Evolutionary conservation across 1,284 basidiomycete genomes (phyloP).

Genomic region (Rhodotorula sp.): DNA sequence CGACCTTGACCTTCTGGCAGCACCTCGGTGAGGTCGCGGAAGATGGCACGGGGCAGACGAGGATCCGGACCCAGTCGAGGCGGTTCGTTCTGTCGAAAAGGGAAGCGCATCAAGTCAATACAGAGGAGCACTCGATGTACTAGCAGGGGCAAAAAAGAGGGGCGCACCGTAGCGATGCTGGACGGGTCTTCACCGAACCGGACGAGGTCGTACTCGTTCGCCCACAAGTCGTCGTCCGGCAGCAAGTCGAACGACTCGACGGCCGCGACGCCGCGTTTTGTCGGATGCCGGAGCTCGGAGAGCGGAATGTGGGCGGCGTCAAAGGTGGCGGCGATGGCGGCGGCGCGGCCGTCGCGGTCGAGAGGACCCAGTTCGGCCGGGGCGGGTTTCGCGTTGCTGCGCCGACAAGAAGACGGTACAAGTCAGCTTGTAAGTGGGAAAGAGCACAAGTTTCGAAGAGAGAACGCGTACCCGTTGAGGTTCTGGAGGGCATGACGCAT

Average conservation of each 20-base stretch:
- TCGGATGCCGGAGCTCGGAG: slow-evolving; percentile 68
- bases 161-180: slow-evolving; percentile 21
- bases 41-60: slow-evolving; percentile 75
- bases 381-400: slow-evolving; percentile 42
- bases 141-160: slow-evolving; percentile 7
- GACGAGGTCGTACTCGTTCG: slow-evolving; percentile 84
- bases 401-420: too few species aligned
- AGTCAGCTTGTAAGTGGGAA: background rate
- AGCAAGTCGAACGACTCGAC: slow-evolving; percentile 81
- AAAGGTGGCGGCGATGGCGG: slow-evolving; percentile 81
- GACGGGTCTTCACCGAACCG: slow-evolving; percentile 78
- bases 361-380: slow-evolving; percentile 64
- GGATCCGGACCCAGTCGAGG: slow-evolving; percentile 64
- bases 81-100: slow-evolving; percentile 18
- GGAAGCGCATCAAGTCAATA: too few species aligned
- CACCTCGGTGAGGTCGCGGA: slow-evolving; percentile 69
- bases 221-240: slow-evolving; percentile 83
- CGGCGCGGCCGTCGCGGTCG: slow-evolving; percentile 70
- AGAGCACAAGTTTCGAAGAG: too few species aligned
- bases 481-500: slow-evolving; percentile 8
- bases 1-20: slow-evolving; percentile 74
- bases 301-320: slow-evolving; percentile 59
- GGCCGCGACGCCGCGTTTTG: slow-evolving; percentile 71
- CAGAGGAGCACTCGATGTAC: background rate
- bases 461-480: slow-evolving; percentile 18